Evolutionary conservation across 352 stramenopile genomes (phyloP), one percentile per base, ranked within the genome.

Genomic region (Heterotrichella gracilis): DNA sequence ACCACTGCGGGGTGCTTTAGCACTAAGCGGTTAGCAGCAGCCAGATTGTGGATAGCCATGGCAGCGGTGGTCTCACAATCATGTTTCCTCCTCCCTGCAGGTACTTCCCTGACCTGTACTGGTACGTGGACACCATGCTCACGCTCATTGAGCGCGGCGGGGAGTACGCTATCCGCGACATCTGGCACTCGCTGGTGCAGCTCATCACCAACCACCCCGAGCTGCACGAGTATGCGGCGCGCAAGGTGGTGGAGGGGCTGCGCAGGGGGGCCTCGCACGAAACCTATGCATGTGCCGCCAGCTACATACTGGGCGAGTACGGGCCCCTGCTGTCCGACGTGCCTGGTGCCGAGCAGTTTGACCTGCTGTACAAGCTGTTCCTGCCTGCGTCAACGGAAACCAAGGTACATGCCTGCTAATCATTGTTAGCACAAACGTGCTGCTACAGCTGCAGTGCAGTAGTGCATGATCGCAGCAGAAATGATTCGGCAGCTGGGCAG

Each of bases 161-260:
- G 2, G 84, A 90, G 74, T 79, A 73, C 63, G 77, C 80, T 21
- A 81, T 80, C n/a, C 82, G 82, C 68, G 82, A 90, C 67, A 92
- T 96, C 25, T 97, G 90, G 91, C 87, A 95, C 76, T 85, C 90
- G 64, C 87, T 95, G n/a, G 89, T 98, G 25, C 88, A 97, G 77
- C 95, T 98, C 76, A 85, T 97, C 23, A 96, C 89, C 19, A 96
- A 96, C 80, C 88, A 95, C 71, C 86, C 90, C 40, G 85, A 93
- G 71, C 72, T 96, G 42, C 87, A 95, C 73, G 79, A 81, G 24
- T 96, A 96, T 78, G 89, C 89, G 0, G 85, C 85, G 2, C 79
- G 89, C 69, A 89, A 90, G 68, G 82, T 96, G 75, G 92, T 95
- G 74, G 83, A 88, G 17, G 83, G 83, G n/a, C 81, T 94, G 64